A percentile compares a stretch with the other conserved stretches of the same genome.
These are phyloP conservation scores for Tagetes patula DNA, from an alignment of 129 eudicot genomes.

Conservation along the genomic window DNA sequence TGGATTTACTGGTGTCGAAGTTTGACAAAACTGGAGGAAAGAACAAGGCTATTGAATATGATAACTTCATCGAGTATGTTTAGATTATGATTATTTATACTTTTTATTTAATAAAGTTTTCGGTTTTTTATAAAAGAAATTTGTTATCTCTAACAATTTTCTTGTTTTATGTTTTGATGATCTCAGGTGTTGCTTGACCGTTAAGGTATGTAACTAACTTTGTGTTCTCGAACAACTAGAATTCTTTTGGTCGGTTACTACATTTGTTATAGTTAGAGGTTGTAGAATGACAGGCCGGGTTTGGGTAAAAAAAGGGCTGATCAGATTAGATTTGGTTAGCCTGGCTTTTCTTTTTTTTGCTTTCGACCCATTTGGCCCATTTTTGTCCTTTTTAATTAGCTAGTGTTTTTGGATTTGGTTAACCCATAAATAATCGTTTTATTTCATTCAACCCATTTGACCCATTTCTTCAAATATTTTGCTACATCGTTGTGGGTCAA, in stretches of 20 bases:
- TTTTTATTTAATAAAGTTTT: neutral
- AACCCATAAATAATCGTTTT: neutral
- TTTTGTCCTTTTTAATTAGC: neutral
- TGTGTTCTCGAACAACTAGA: neutral
- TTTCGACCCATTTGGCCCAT: neutral
- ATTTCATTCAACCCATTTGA: neutral
- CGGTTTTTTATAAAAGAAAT: neutral
- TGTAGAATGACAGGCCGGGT: neutral
- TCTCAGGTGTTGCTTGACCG: slow-evolving; percentile 93
- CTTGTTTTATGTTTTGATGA: neutral
- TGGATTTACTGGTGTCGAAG: slow-evolving; percentile 78
- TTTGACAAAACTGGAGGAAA: slow-evolving; percentile 82
- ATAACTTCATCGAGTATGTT: slow-evolving; percentile 90
- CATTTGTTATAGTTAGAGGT: neutral
- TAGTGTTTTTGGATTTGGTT: neutral
- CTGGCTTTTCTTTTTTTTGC: neutral
- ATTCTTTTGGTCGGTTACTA: neutral
- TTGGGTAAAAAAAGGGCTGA: neutral
- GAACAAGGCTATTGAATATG: slow-evolving; percentile 80
- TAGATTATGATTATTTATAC: neutral
- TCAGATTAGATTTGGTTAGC: neutral
- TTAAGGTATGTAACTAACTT: slow-evolving; percentile 55
- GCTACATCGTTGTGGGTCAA: no score
- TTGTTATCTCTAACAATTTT: slow-evolving; percentile 19
- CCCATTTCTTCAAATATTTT: no score